These are phyloP conservation scores for Penicillium arizonense DNA, from an alignment of 495 filamentous ascomycete species.

Conservation along the genomic window DNA sequence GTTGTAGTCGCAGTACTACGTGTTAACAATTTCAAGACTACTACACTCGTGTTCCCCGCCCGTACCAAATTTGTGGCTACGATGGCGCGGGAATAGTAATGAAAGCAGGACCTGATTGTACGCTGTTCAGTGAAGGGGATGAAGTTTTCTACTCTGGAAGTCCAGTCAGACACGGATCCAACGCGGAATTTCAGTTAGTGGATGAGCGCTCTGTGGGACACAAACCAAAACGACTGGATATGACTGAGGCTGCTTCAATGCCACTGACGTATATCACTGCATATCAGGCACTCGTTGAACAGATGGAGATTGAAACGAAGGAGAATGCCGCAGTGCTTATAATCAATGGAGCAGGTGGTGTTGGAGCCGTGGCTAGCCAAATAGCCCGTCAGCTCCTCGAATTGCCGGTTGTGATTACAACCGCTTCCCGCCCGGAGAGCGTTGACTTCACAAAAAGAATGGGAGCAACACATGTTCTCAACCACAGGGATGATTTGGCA, in stretches of 20 bases:
- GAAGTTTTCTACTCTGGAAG: constrained; percentile 31
- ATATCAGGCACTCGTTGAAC: constrained; percentile 34
- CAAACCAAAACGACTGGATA: constrained; percentile 27
- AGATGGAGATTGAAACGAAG: constrained; percentile 26
- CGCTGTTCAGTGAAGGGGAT: constrained; percentile 25
- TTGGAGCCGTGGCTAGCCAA: constrained; percentile 12
- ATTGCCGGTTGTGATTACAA: constrained; percentile 31
- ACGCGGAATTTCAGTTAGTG: neutral
- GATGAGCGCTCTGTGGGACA: neutral
- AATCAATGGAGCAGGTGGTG: constrained; percentile 12
- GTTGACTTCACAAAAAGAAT: constrained; percentile 22
- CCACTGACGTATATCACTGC: constrained; percentile 35
- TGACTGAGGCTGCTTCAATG: constrained; percentile 30
- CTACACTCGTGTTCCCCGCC: constrained; percentile 20
- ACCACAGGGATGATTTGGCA: constrained; percentile 30
- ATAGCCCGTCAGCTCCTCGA: constrained; percentile 20
- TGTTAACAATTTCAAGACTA: constrained; percentile 15
- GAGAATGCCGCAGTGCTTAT: constrained; percentile 32
- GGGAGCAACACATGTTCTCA: constrained; percentile 34
- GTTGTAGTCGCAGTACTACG: too few species aligned
- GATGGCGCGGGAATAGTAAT: constrained; percentile 33
- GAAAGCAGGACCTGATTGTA: constrained; percentile 17
- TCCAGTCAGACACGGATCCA: constrained; percentile 23
- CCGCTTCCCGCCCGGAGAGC: constrained; percentile 27
- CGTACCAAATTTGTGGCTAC: constrained; percentile 27